phyloP scores from a whole-genome alignment of 192 early-diverging fungal species.

The Umbelopsis sp. region DNA sequence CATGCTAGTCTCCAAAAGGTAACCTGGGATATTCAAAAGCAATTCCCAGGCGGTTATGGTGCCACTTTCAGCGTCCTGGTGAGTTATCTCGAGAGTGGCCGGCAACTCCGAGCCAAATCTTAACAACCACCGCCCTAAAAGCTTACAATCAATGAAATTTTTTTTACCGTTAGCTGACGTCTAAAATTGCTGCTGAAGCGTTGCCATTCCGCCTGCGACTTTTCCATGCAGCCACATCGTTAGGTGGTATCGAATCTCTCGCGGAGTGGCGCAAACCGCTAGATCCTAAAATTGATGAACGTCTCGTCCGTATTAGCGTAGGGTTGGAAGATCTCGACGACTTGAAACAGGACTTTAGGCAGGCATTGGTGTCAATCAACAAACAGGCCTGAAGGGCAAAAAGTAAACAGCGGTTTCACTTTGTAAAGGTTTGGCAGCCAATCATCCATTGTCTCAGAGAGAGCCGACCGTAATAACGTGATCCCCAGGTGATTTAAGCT shows the following conservation, averaged over 20 bases:
- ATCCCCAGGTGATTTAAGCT: no score
- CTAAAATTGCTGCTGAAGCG: conserved; percentile 41
- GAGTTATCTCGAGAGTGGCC: background rate
- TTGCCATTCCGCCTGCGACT: conserved; percentile 46
- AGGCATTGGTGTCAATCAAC: conserved; percentile 42
- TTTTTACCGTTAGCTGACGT: conserved; percentile 16
- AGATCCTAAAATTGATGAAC: conserved; percentile 46
- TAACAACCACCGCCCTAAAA: no score
- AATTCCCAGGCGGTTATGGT: conserved; percentile 45
- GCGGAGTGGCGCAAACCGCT: conserved; percentile 65
- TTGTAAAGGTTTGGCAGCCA: no score
- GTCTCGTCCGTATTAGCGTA: conserved; percentile 63
- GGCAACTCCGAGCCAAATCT: no score
- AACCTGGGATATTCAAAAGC: conserved; percentile 34
- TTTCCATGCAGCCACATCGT: conserved; percentile 60
- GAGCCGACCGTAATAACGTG: background rate
- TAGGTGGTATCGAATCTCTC: conserved; percentile 69
- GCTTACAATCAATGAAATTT: no score
- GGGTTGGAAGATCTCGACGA: conserved; percentile 71
- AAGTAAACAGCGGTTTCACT: no score
- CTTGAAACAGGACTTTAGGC: conserved; percentile 60
- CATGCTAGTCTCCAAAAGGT: conserved; percentile 29
- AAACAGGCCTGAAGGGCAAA: conserved; percentile 18
- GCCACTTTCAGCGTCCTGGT: conserved; percentile 46
- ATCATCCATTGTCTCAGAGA: background rate